Evolutionary conservation across 208 protist genomes (phyloP), one percentile per base, ranked within the genome.

Genomic region (Acanthamoeba triangularis): DNA sequence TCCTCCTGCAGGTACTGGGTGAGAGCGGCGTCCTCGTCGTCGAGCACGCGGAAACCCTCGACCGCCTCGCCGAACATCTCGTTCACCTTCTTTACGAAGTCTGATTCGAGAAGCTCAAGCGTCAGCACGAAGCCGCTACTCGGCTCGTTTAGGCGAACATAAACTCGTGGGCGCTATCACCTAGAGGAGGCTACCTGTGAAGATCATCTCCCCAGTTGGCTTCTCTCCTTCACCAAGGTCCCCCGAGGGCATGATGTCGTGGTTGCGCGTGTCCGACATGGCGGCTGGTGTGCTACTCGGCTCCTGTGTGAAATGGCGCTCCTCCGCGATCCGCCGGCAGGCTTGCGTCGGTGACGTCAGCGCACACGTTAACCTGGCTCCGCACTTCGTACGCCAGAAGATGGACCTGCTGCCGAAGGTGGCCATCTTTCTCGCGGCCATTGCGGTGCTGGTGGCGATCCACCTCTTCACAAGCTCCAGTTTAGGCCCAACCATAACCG

Each of bases 1-100:
- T 87, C 78, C 47, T 87, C 47, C 49, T 87, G 78, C 37, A 87
- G 47, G 49, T 63, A 87, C 78, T 63, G 78, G 78, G n/a, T 52
- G 47, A 87, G 49, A 3, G 78, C 49, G 47, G 78, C 78, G 18
- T 87, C 78, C 25, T 87, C 78, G 1, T 87, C 78, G 23, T 87
- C 78, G 10, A 87, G 78, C 11, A 61, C 47, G 41, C 78, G 78
- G 30, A 87, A 87, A 13, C 78, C 78, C 3, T 87, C 78, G 3
- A 87, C 78, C 20, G 78, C 78, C 33, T 87, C 78, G 28, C 28
- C 37, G n/a, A 87, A 87, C 78, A 87, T 87, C 18, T 87, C 78
- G 78, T 87, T 87, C 33, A 87, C 47, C 78, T 87, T 87, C 78
- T 87, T 87, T 4, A 87, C 41, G 49, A 87, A 61, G 78, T 87